Evolutionary conservation across 2,329 filamentous ascomycete genomes (phyloP), one percentile per base, ranked within the genome.

Genomic region (Hypocrella siamensis): DNA sequence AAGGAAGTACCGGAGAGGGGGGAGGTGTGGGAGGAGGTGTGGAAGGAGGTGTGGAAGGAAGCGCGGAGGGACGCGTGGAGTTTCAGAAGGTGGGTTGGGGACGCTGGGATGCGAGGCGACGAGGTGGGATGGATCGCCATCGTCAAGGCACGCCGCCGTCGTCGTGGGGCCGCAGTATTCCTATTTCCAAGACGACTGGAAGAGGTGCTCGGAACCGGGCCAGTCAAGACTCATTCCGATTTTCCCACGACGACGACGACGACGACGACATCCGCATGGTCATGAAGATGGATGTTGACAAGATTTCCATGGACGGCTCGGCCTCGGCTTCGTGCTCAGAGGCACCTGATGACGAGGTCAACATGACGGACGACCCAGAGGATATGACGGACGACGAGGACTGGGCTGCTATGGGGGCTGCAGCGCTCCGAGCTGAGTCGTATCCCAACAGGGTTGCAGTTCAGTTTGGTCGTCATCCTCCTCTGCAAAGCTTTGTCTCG

Each of bases 21-120:
- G 72, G 74, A 38, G 70, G 70, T 35, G 51, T 69, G 38, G 65
- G 76, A 39, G 76, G 77, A 42, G 76, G 83, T 43, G 77, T 90
- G n/a, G n/a, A n/a, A n/a, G n/a, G n/a, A n/a, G 69, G 69, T 39
- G 67, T 73, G 40, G 66, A 67, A 37, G 72, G 74, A 38, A 70
- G 70, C 35, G 51, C 69, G 38, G 65, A 76, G 39, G 76, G 77
- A 42, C 76, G 83, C 43, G 77, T 90, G 46, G 68, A 78, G 49
- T 96, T 93, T 50, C 81, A 92, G 54, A 96, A 96, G 65, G 84
- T 94, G 36, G 88, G 88, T 48, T 96, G 88, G 88, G 90, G 90
- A 37, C 75, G 85, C 42, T 98, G 88, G 88, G 81, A 92, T 54
- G 90, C 86, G 38, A 75, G 75, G 49, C 67, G 73, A 51, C 74